These are phyloP conservation scores for Magnusiomyces sp. DNA, from an alignment of 1,139 yeast genomes.

Conservation along the genomic window DNA sequence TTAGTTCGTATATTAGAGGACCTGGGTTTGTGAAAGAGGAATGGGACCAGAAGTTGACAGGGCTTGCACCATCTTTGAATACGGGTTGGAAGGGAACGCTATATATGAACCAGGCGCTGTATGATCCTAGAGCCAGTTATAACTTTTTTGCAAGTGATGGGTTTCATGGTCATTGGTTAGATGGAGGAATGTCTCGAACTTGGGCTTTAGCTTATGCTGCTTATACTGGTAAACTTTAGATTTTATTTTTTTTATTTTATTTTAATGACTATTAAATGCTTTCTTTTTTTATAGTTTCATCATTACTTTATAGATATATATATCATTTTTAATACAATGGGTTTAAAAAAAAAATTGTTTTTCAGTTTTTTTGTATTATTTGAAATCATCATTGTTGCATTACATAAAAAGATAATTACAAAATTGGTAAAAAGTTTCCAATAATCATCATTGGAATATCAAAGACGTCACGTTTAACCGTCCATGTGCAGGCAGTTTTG, in stretches of 20 bases:
- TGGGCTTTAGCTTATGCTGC: conserved; percentile 81
- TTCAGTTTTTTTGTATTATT: not conserved
- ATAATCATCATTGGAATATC: conserved; percentile 96
- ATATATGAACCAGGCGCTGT: conserved; percentile 57
- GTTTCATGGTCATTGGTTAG: conserved; percentile 50
- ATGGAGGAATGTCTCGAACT: conserved; percentile 80
- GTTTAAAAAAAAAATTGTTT: not conserved
- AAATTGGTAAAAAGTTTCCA: conserved; percentile 42
- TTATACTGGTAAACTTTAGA: conserved; percentile 28
- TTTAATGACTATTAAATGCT: no score
- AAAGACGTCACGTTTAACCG: conserved; percentile 77
- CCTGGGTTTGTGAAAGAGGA: conserved; percentile 64
- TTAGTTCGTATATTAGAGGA: conserved; percentile 64
- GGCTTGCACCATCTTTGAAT: conserved; percentile 44
- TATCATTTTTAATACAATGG: no score
- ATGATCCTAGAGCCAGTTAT: conserved; percentile 56
- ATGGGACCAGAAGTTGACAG: conserved; percentile 50
- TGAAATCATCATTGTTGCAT: no score
- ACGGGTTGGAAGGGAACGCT: conserved; percentile 86
- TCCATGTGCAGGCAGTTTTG: conserved; percentile 82
- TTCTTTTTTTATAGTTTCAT: no score
- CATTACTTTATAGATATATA: no score
- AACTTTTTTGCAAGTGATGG: conserved; percentile 50
- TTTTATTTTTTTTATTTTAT: no score
- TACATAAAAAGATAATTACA: conserved; percentile 5